Conservation (phyloP, 164 flowering plant genomes). For the grape (Vitis vinifera) region ASM3070453v1 NC_081822.1:36395001-36395500, state of each 20-base stretch:
- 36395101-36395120: too few species aligned
- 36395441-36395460: too few species aligned
- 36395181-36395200: neutral
- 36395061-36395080: neutral
- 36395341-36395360: neutral
- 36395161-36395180: too few species aligned
- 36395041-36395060: constrained; percentile 58
- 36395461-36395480: too few species aligned
- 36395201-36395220: neutral
- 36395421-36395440: too few species aligned
- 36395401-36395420: too few species aligned
- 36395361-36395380: too few species aligned
- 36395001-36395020: constrained; percentile 63
- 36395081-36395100: neutral
- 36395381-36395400: too few species aligned
- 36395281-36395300: neutral
- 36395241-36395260: neutral
- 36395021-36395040: constrained; percentile 63
- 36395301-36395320: neutral
- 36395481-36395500: too few species aligned
- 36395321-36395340: neutral
- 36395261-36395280: neutral
- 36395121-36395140: too few species aligned
- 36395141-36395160: too few species aligned
- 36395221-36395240: neutral